phyloP scores from a whole-genome alignment of 768 basidiomycete genomes.

The Russula olivacea region DNA sequence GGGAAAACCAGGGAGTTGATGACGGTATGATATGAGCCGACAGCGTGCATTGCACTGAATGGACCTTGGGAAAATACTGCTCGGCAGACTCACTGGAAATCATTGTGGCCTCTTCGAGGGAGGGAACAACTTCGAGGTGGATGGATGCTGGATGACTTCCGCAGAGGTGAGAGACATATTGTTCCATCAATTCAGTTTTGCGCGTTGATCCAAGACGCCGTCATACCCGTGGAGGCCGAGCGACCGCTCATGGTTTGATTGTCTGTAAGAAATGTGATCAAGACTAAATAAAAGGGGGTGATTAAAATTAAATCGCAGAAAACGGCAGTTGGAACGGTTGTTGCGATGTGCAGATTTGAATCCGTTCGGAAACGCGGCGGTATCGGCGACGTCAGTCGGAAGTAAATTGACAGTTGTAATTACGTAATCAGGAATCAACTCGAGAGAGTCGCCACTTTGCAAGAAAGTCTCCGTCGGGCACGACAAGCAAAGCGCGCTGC shows the following conservation, averaged over 20 bases:
- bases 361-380: neutral
- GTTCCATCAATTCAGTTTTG: neutral
- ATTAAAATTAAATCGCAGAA: neutral
- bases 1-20: neutral
- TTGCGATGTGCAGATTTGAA: neutral
- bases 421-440: constrained; percentile 16
- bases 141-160: neutral
- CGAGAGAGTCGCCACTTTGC: neutral
- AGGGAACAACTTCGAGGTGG: neutral
- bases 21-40: neutral
- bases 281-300: too few species aligned
- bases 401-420: constrained; percentile 8
- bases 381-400: neutral
- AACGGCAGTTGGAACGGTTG: too few species aligned
- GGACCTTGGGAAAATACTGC: neutral
- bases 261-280: neutral
- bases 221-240: neutral
- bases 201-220: neutral
- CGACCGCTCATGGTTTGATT: neutral
- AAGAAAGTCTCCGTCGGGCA: constrained; percentile 5
- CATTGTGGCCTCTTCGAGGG: neutral
- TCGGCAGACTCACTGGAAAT: neutral
- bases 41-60: neutral
- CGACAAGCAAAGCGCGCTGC: constrained; percentile 11
- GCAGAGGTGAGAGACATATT: neutral